Conservation (phyloP, 2,329 filamentous ascomycete genomes). For the Beauveria asiatica region DNA sequence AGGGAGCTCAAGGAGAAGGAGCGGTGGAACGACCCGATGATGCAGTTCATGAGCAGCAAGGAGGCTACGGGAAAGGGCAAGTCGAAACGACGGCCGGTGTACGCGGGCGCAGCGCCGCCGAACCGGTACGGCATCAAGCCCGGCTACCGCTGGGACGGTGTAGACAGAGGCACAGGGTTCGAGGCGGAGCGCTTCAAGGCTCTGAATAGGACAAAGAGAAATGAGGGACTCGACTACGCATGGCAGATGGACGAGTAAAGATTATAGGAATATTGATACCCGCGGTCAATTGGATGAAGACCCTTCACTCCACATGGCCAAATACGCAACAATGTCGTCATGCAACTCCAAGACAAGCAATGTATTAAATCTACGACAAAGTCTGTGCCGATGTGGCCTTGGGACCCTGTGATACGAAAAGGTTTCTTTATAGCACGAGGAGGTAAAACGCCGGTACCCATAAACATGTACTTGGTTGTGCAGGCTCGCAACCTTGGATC, state of each 20-base stretch:
- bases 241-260: slow-evolving; percentile 91
- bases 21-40: slow-evolving; percentile 93
- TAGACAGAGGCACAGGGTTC: slow-evolving; percentile 88
- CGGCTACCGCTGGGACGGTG: slow-evolving; percentile 93
- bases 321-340: not conserved
- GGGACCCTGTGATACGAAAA: not conserved
- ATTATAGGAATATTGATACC: not conserved
- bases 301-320: not conserved
- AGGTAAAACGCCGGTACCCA: not conserved
- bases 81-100: slow-evolving; percentile 52
- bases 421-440: not conserved
- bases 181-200: slow-evolving; percentile 89
- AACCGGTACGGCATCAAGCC: slow-evolving; percentile 92
- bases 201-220: slow-evolving; percentile 66
- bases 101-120: slow-evolving; percentile 71
- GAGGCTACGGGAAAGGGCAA: slow-evolving; percentile 23
- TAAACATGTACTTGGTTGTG: not conserved
- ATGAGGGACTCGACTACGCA: slow-evolving; percentile 74
- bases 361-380: not conserved
- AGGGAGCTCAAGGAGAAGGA: slow-evolving; percentile 65
- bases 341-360: not conserved
- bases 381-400: not conserved
- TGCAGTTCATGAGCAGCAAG: slow-evolving; percentile 59
- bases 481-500: not conserved
- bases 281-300: not conserved